These are phyloP conservation scores for Aspergillus saccharolyticus DNA, from an alignment of 495 filamentous ascomycete species.

Conservation along the genomic window DNA sequence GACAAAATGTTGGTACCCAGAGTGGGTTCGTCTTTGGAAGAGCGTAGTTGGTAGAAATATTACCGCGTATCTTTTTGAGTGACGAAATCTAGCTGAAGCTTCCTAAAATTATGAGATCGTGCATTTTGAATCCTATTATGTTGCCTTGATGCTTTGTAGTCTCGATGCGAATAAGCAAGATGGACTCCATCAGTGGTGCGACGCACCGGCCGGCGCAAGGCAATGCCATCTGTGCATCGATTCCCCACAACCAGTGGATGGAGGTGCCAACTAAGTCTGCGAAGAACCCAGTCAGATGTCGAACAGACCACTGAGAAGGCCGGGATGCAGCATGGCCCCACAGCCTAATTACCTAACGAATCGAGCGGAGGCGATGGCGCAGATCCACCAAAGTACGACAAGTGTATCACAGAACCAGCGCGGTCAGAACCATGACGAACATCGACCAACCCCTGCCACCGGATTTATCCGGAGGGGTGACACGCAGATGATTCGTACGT, in stretches of 20 bases:
- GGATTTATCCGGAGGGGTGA: neutral
- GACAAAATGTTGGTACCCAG: slow-evolving; percentile 1
- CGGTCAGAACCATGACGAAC: neutral
- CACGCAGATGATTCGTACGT: neutral
- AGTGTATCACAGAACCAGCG: neutral
- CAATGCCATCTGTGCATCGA: neutral
- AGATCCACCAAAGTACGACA: neutral
- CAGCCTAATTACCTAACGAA: neutral
- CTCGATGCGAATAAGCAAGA: neutral
- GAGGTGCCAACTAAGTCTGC: neutral
- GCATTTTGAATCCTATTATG: neutral
- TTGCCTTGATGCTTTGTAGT: neutral
- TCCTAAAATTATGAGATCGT: neutral
- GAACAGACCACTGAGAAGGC: neutral
- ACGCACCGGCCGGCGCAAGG: neutral
- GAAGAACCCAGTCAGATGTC: neutral
- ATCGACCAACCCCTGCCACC: neutral
- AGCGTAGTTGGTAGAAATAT: neutral
- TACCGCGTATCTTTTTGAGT: neutral
- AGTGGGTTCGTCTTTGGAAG: slow-evolving; percentile 3
- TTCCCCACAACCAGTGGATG: neutral
- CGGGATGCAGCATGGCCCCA: neutral
- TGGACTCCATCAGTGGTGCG: neutral
- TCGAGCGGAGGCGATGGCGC: neutral
- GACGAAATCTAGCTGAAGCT: neutral